Evolutionary conservation across 129 eudicot genomes (phyloP).

Genomic region (Flaveria trinervia): DNA sequence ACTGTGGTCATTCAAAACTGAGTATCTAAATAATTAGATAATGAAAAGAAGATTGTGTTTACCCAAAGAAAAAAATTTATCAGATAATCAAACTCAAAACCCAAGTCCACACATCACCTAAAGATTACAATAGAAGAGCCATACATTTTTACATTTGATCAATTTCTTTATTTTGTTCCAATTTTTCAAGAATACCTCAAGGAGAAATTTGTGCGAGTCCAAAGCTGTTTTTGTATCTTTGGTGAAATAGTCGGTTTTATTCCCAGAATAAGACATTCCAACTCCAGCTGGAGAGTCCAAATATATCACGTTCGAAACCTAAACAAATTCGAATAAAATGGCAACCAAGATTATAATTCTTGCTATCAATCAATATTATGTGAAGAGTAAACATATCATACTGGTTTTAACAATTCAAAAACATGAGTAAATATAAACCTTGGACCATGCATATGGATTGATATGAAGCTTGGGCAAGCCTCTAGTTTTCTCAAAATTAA

Average conservation of each 20-base stretch:
- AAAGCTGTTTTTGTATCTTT: slow-evolving; percentile 75
- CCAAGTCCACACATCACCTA: background rate
- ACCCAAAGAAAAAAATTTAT: background rate
- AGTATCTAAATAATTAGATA: background rate
- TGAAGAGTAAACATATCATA: slow-evolving; percentile 16
- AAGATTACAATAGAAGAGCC: background rate
- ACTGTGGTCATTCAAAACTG: background rate
- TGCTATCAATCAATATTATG: slow-evolving; percentile 2
- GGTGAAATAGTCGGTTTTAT: slow-evolving; percentile 64
- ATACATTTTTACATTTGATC: background rate
- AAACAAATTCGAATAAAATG: slow-evolving; percentile 11
- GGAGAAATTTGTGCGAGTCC: slow-evolving; percentile 85
- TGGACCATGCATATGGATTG: slow-evolving; percentile 90
- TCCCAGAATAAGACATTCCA: slow-evolving; percentile 80
- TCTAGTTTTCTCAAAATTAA: slow-evolving; percentile 70
- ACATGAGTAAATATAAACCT: slow-evolving; percentile 46
- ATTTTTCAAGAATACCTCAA: slow-evolving; percentile 59
- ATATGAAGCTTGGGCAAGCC: slow-evolving; percentile 76
- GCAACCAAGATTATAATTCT: slow-evolving; percentile 7
- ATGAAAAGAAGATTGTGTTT: background rate
- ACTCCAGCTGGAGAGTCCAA: slow-evolving; percentile 98
- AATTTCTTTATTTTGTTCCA: background rate
- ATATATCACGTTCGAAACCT: slow-evolving; percentile 84
- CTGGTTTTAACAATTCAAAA: slow-evolving; percentile 14
- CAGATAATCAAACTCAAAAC: background rate